phyloP scores from a whole-genome alignment of 2,329 filamentous ascomycete genomes.

The Dryadomyces quercus-mongolicae region DNA sequence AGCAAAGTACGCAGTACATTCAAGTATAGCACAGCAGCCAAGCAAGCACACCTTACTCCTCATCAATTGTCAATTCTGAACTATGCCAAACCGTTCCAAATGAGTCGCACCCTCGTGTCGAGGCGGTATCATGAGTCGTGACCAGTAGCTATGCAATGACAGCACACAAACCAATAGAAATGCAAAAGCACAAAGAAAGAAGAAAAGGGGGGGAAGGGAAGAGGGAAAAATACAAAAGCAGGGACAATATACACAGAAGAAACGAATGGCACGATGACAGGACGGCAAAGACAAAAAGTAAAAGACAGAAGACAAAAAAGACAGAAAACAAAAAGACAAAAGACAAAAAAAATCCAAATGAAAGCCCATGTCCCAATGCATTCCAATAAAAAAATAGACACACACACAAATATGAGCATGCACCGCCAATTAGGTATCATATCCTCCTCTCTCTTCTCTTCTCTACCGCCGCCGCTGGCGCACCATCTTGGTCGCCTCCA shows the following conservation, averaged over 20 bases:
- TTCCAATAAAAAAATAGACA: background rate
- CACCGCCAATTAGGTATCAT: background rate
- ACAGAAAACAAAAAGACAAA: background rate
- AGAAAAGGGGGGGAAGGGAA: background rate
- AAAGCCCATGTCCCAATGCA: background rate
- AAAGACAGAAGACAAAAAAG: background rate
- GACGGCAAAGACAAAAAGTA: background rate
- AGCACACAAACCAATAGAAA: background rate
- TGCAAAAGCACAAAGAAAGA: background rate
- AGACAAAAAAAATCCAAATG: too few species aligned
- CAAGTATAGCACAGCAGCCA: too few species aligned
- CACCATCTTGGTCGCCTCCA: constrained; percentile 12
- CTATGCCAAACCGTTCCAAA: background rate
- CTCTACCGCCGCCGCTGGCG: constrained; percentile 9
- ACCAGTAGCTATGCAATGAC: constrained; percentile 3
- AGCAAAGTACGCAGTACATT: too few species aligned
- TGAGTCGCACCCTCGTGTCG: background rate
- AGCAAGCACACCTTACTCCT: too few species aligned
- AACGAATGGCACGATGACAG: too few species aligned
- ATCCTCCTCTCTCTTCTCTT: too few species aligned
- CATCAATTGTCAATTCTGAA: background rate
- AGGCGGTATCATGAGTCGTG: constrained; percentile 1
- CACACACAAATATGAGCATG: background rate
- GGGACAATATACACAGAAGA: background rate
- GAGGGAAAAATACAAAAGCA: background rate